Percentiles rank a stretch among this genome's conserved stretches.
phyloP scores from a whole-genome alignment of 1,284 basidiomycete species.

The Sporisorium sorghi region DNA sequence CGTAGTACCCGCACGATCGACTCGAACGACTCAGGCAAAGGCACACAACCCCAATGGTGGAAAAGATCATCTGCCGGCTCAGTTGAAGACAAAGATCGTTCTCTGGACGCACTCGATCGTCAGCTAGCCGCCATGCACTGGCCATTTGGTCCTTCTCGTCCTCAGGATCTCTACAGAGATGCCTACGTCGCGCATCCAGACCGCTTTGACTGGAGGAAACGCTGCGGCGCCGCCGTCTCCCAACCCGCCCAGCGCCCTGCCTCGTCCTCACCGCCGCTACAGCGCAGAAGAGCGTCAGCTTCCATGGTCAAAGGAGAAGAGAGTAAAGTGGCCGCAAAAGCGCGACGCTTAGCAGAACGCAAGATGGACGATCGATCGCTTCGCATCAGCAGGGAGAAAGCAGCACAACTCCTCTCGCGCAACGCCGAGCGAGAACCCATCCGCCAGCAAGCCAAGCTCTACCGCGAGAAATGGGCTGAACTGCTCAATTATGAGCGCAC shows the following conservation, averaged over 20 bases:
- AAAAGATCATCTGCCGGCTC: neutral
- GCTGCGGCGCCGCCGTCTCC: conserved; percentile 6
- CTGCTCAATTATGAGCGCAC: conserved; percentile 53
- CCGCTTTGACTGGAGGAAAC: conserved; percentile 48
- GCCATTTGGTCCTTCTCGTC: conserved; percentile 36
- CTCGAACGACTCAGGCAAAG: neutral
- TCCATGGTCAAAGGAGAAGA: conserved; percentile 38
- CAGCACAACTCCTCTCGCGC: conserved; percentile 18
- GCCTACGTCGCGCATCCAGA: conserved; percentile 44
- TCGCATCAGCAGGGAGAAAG: conserved; percentile 41
- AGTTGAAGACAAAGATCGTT: neutral
- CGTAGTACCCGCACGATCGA: conserved; percentile 1
- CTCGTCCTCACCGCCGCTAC: conserved; percentile 13
- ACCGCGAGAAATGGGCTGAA: conserved; percentile 51
- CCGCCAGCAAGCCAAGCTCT: conserved; percentile 30
- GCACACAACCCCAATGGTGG: conserved; percentile 32
- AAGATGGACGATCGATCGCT: conserved; percentile 47
- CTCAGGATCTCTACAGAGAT: conserved; percentile 44
- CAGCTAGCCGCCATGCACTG: conserved; percentile 25
- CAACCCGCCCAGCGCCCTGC: neutral
- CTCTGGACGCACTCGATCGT: conserved; percentile 23
- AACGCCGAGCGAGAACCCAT: conserved; percentile 38
- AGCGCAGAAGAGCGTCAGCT: conserved; percentile 32
- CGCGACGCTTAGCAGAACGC: conserved; percentile 32
- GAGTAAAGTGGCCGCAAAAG: conserved; percentile 43